Base-by-base conservation (phyloP, 192 early-diverging fungal species). In the Phycomyces nitens region DNA sequence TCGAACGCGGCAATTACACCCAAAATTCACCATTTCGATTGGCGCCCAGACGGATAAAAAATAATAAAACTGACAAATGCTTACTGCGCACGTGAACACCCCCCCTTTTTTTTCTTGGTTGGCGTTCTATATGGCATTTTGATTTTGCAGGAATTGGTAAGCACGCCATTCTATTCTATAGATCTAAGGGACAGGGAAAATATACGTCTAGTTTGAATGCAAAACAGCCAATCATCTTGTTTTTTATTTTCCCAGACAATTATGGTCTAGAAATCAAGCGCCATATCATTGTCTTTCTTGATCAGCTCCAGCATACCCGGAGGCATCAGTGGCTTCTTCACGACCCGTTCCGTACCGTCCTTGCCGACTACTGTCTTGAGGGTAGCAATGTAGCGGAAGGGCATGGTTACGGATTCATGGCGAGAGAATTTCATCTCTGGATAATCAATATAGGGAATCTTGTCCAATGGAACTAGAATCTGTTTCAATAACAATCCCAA, bases 361-460 rank as follows among this genome's bases (percentile, higher is more conserved):
- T 74, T 71, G 0, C 61, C 69, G 27, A 62, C 66, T 34, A 77
- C 39, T 16, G 69, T 65, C 53, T 65, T 71, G 10, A 57, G 62
- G 24, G 79, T 64, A 11, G 81, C 77, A 62, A 93, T 79, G 49
- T 92, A 93, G 16, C 91, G 69, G 79, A 91, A 93, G 6, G 91
- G 91, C 86, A 93, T 84, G 14, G 85, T 82, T 1, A 90, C 90
- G 7, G 81, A 82, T 68, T 93, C 89, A 40, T 79, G 77, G 66
- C 84, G 88, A 49, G 76, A 70, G 42, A 93, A 72, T 56, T 74
- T 72, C 42, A 92, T 84, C 51, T 90, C 87, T 8, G 92, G 92
- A 42, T 80, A 77, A 71, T 93, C 92, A 52, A 91, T 75, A 63
- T 80, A 93, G 20, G 76, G 67, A 11, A 93, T 79, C 63, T 90